Conservation (phyloP, 495 filamentous ascomycete genomes). For the Tuber melanosporum region DNA sequence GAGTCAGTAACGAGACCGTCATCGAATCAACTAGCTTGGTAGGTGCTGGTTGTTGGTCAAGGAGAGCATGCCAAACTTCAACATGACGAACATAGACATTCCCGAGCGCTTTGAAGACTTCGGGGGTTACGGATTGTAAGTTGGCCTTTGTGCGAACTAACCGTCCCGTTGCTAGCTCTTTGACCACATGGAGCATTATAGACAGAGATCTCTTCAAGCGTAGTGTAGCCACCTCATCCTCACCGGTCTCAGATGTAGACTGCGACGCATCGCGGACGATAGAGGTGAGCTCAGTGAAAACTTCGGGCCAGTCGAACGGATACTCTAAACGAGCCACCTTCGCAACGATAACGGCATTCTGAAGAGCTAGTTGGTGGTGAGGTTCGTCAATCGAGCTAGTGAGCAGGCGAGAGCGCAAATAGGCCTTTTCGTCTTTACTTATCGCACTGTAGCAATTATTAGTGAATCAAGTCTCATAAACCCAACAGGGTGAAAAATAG, state of each 20-base stretch:
- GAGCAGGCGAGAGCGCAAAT: constrained; percentile 66
- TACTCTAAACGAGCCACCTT: constrained; percentile 87
- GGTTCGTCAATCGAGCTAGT: constrained; percentile 67
- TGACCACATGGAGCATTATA: constrained; percentile 75
- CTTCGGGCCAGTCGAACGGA: constrained; percentile 70
- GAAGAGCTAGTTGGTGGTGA: constrained; percentile 64
- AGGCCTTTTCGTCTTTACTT: constrained; percentile 62
- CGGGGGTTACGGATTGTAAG: constrained; percentile 68
- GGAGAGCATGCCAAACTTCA: constrained; percentile 59
- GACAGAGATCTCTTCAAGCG: constrained; percentile 65
- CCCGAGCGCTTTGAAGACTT: constrained; percentile 69
- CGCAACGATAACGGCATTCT: constrained; percentile 78
- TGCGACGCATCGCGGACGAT: constrained; percentile 54
- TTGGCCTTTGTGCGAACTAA: constrained; percentile 61
- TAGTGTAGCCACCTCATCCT: constrained; percentile 38
- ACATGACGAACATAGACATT: constrained; percentile 70
- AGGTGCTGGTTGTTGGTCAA: constrained; percentile 47
- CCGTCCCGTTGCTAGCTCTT: constrained; percentile 77
- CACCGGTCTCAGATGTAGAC: constrained; percentile 42
- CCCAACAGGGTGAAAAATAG: too few species aligned
- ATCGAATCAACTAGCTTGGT: constrained; percentile 44
- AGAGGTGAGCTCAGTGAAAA: constrained; percentile 54
- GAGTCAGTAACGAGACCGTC: constrained; percentile 59
- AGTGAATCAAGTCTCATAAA: constrained; percentile 21
- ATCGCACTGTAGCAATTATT: constrained; percentile 53